Evolutionary conservation across 1,284 basidiomycete genomes (phyloP), one percentile per base, ranked within the genome.

Genomic region (Mycena sp.): DNA sequence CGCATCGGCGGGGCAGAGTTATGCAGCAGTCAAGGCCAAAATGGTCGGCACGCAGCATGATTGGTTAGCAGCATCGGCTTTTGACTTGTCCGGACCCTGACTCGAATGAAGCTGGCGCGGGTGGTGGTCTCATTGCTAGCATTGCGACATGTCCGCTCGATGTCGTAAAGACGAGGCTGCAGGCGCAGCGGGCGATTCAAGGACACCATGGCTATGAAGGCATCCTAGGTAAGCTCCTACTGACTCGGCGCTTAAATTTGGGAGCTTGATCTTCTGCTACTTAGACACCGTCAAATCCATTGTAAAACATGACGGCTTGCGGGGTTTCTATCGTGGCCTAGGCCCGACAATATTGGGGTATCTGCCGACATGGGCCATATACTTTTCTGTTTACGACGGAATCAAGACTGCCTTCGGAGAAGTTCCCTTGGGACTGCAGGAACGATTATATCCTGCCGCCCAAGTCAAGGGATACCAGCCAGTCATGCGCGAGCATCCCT

Each of bases 111-210:
- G 92, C 92, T 79, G 92, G 92, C 67, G 92, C 92, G 65, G 91
- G 91, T 55, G 90, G 92, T 58, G 97, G 97, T 64, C 85, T 99
- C 64, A 92, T 96, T 69, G 92, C 94, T 58, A 95, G 93, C 76
- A 85, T 99, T 68, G 93, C 96, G 63, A 99, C 97, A 10, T 99
- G 98, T 77, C 97, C 97, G 7, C 85, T 99, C 61, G 97, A 99
- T 77, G 97, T 99, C 46, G 86, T 99, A 78, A 99, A 99, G 83
- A 99, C 97, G 0, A 94, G 94, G 69, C 80, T 99, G 45, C 97
- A 99, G 80, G 97, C 98, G 19, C 95, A 98, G 77, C 84, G 87
- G 62, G 82, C 84, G 25, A 78, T 88, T 28, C 83, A 83, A 49
- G 90, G 90, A 30, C 85, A 90, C 64, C 77, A 81, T 60, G 88